phyloP scores from a whole-genome alignment of 2,329 filamentous ascomycete genomes.

The Alternaria burnsii region DNA sequence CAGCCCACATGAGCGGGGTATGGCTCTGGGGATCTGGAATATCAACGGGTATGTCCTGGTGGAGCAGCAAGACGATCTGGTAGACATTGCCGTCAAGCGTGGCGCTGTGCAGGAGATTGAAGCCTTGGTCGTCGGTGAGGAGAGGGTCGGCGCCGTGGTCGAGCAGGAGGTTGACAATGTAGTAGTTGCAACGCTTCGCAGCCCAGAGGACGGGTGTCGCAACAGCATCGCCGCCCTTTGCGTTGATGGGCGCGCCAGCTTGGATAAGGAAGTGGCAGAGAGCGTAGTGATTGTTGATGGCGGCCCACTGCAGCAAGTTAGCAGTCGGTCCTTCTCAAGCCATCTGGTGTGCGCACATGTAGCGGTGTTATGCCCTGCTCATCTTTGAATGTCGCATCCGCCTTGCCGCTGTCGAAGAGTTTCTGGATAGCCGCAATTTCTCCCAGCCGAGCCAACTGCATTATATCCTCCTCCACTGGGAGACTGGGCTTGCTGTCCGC shows the following conservation, averaged over 20 bases:
- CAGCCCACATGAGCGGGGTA: constrained; percentile 97
- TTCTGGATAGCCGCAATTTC: constrained; percentile 88
- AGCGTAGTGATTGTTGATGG: constrained; percentile 97
- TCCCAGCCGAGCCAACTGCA: constrained; percentile 91
- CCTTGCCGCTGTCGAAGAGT: constrained; percentile 84
- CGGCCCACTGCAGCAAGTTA: constrained; percentile 77
- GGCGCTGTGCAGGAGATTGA: constrained; percentile 96
- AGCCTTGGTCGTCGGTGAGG: constrained; percentile 91
- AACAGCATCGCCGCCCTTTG: constrained; percentile 92
- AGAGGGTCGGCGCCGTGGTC: constrained; percentile 92
- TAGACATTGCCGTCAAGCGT: constrained; percentile 97
- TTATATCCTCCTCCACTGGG: constrained; percentile 79
- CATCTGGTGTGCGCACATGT: constrained; percentile 69
- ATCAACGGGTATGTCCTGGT: constrained; percentile 95
- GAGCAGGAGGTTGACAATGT: constrained; percentile 91
- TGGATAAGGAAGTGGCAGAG: constrained; percentile 96
- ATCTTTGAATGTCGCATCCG: constrained; percentile 83
- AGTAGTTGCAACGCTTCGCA: constrained; percentile 95
- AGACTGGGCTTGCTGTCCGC: constrained; percentile 48
- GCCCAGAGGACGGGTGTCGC: constrained; percentile 97
- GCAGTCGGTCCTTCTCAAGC: not conserved
- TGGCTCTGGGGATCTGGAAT: constrained; percentile 89
- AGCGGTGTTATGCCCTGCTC: constrained; percentile 94
- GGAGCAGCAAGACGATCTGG: constrained; percentile 85
- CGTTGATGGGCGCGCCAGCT: constrained; percentile 87